phyloP scores from a whole-genome alignment of 371 early-diverging fungal genomes.

The Mortierella sp. region DNA sequence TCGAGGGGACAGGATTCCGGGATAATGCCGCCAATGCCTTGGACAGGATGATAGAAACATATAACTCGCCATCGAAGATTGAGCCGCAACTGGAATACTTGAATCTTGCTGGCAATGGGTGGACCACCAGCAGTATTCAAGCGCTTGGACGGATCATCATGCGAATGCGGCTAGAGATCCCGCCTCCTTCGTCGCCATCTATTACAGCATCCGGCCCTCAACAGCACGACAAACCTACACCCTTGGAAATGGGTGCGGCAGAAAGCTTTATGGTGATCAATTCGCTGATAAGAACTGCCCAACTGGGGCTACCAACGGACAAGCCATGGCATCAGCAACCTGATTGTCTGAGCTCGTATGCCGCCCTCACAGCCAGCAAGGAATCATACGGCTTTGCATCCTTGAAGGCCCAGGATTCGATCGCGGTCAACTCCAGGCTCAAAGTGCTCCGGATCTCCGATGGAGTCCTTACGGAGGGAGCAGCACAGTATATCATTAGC shows the following conservation, averaged over 20 bases:
- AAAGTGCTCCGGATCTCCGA: conserved; percentile 27
- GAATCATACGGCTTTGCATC: conserved; percentile 9
- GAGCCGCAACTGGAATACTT: conserved; percentile 28
- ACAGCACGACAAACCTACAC: not conserved
- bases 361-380: conserved; percentile 27
- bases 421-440: conserved; percentile 26
- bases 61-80: not conserved
- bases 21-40: conserved; percentile 22
- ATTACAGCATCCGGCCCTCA: not conserved
- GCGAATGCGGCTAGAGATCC: conserved; percentile 12
- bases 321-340: conserved; percentile 28
- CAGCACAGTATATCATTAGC: conserved; percentile 21
- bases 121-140: conserved; percentile 34
- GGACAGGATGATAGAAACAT: conserved; percentile 18
- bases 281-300: conserved; percentile 28
- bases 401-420: conserved; percentile 21
- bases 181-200: conserved; percentile 22
- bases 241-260: conserved; percentile 25
- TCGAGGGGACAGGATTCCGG: conserved; percentile 34
- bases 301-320: conserved; percentile 7
- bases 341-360: not conserved
- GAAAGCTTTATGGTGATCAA: conserved; percentile 30
- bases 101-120: conserved; percentile 22
- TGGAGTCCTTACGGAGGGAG: conserved; percentile 27
- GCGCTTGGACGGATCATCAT: conserved; percentile 23